Evolutionary conservation across 2,329 filamentous ascomycete genomes (phyloP), one percentile per base, ranked within the genome.

Genomic region (Zasmidium cellare): DNA sequence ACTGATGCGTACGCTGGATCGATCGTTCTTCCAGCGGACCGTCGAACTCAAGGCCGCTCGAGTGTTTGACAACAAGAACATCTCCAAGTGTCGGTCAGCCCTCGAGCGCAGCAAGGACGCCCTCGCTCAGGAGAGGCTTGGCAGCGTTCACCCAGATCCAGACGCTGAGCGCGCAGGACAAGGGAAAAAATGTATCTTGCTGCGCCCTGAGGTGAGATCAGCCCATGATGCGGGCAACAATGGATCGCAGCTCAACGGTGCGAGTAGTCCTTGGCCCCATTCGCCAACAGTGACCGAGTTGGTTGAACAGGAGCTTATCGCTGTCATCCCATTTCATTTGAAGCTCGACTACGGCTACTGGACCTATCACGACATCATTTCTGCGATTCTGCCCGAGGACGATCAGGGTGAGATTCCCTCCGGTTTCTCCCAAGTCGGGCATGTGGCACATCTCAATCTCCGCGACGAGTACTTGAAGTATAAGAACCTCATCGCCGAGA

Each of bases 371-470:
- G 92, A 97, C 66, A 89, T 99, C 41, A 90, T 97, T 70, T 80
- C 80, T 50, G 85, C 91, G 2, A 85, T 97, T 55, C 80, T 99
- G 1, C 92, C 92, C 0, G 87, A 92, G 64, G 87, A 91, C 49
- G 81, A 89, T 22, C 86, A 92, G 64, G 87, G 88, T 44, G 92
- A 96, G 63, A 86, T 94, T 28, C 93, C 92, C 2, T 84, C 86
- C 28, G 91, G 92, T 50, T 97, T 96, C 79, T 91, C 91, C 56
- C 87, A 88, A 35, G 92, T 93, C 35, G 93, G 94, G 19, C 93
- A 97, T 68, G 87, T 97, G 51, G 93, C 92, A 44, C 94, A 99
- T 71, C 79, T 99, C 58, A 99, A 99, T 74, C 86, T 99, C 28
- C 86, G 91, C 51, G 86, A 90, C 19, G 84, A 87, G 63, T 97